A percentile compares a stretch with the other conserved stretches of the same genome.
These are phyloP conservation scores for Elsinoe fawcettii DNA, from an alignment of 2,329 filamentous ascomycete genomes.

Conservation along the genomic window DNA sequence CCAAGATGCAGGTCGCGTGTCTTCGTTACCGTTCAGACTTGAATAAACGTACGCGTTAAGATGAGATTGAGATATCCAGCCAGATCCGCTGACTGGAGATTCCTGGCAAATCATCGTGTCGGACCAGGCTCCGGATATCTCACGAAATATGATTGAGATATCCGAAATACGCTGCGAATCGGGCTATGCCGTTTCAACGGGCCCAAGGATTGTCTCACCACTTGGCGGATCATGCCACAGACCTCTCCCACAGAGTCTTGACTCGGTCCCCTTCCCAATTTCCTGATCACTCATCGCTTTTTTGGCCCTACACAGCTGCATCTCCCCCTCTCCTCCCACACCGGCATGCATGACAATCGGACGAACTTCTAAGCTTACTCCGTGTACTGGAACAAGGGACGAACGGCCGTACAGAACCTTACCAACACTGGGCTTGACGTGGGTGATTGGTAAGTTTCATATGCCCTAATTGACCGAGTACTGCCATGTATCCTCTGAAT, in stretches of 20 bases:
- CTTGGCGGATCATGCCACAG: neutral
- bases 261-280: neutral
- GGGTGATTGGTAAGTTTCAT: slow-evolving; percentile 5
- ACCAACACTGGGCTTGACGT: neutral
- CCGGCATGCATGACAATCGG: neutral
- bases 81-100: neutral
- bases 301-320: neutral
- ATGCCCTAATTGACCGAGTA: slow-evolving; percentile 5
- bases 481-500: slow-evolving; percentile 5
- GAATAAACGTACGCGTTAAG: neutral
- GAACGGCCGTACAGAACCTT: neutral
- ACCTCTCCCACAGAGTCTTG: neutral
- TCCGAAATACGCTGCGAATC: slow-evolving; percentile 1
- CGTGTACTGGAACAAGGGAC: neutral
- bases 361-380: neutral
- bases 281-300: slow-evolving; percentile 9
- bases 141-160: neutral
- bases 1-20: neutral
- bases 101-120: neutral
- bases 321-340: neutral
- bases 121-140: neutral
- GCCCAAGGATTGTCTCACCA: neutral
- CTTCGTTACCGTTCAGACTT: neutral
- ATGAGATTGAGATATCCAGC: neutral
- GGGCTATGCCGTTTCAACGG: neutral